Conservation (phyloP, 2,329 filamentous ascomycete species). For the Phyllosticta citribraziliensis region DNA sequence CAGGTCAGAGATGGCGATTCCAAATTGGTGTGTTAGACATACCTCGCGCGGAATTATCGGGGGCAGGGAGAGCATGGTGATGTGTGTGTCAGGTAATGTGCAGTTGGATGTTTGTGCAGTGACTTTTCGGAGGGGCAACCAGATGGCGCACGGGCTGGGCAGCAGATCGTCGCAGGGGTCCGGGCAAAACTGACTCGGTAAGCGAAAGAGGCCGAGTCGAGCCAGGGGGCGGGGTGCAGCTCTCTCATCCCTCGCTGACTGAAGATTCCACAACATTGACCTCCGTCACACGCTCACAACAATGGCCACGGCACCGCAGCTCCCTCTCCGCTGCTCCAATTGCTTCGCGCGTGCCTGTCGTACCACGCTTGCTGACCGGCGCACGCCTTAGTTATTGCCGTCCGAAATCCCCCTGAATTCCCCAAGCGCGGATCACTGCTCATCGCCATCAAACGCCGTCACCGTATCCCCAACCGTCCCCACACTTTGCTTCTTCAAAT, state of each 20-base stretch:
- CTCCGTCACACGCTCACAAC: not conserved
- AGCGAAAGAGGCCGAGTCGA: not conserved
- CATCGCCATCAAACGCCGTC: not conserved
- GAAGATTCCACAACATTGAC: not conserved
- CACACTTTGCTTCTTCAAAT: not conserved
- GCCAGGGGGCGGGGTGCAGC: not conserved
- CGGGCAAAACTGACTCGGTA: no score
- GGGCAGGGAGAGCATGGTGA: constrained; percentile 19
- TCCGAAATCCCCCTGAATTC: not conserved
- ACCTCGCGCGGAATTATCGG: constrained; percentile 20
- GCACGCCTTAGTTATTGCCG: no score
- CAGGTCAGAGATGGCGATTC: not conserved
- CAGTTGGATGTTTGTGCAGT: not conserved
- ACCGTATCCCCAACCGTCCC: not conserved
- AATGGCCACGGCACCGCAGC: no score
- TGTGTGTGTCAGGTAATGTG: not conserved
- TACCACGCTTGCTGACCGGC: not conserved
- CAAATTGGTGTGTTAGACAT: constrained; percentile 1
- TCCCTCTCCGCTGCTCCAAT: no score
- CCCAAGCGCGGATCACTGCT: not conserved
- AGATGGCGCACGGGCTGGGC: not conserved
- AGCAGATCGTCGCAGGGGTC: no score
- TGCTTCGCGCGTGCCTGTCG: not conserved
- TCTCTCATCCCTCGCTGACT: not conserved
- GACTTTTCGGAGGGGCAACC: not conserved